These are phyloP conservation scores for Coniosporium apollinis DNA, from an alignment of 495 filamentous ascomycete species.

Conservation along the genomic window DNA sequence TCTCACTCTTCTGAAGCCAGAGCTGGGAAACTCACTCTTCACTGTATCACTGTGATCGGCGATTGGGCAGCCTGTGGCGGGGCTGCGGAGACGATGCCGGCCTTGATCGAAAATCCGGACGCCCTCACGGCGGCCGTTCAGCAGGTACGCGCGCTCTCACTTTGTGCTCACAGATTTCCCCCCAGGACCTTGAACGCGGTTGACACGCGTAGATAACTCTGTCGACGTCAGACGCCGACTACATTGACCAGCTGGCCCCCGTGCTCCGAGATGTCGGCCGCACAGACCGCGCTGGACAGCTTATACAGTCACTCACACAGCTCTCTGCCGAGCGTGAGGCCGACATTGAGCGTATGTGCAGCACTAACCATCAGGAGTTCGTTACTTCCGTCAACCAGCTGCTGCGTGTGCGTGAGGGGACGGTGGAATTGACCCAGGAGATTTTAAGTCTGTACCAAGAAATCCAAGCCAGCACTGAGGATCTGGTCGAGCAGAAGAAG, in stretches of 20 bases:
- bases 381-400: constrained; percentile 83
- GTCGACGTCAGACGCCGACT: constrained; percentile 79
- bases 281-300: constrained; percentile 52
- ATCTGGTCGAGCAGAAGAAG: constrained; percentile 86
- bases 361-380: constrained; percentile 93
- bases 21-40: too few relatives aligned
- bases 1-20: too few relatives aligned
- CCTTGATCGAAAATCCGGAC: constrained; percentile 17
- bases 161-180: too few relatives aligned
- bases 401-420: constrained; percentile 75
- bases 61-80: too few relatives aligned
- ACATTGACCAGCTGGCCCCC: constrained; percentile 85
- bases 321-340: constrained; percentile 74
- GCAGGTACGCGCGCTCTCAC: constrained; percentile 16
- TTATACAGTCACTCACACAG: constrained; percentile 59
- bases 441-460: constrained; percentile 85
- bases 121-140: constrained; percentile 21
- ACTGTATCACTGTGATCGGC: too few relatives aligned
- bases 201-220: constrained; percentile 73
- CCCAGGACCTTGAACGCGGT: too few relatives aligned
- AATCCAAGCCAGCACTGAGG: constrained; percentile 90
- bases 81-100: constrained; percentile 16
- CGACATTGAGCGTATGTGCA: constrained; percentile 89
- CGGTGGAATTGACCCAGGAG: constrained; percentile 72
- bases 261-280: constrained; percentile 77